These are phyloP conservation scores for Pyrenophora seminiperda DNA, from an alignment of 2,329 filamentous ascomycete species.

Conservation along the genomic window DNA sequence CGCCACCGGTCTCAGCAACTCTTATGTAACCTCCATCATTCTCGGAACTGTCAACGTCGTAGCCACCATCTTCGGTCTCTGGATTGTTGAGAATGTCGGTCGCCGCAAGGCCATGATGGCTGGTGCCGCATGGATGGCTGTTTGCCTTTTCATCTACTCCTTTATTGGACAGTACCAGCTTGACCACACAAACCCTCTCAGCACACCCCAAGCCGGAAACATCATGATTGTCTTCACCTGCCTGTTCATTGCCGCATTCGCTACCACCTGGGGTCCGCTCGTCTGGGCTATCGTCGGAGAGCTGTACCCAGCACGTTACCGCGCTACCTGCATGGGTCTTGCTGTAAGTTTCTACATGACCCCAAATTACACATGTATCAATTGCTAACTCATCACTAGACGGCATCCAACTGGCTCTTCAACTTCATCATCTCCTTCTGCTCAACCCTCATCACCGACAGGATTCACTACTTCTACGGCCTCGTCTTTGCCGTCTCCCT, in stretches of 20 bases:
- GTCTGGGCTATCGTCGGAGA: constrained; percentile 73
- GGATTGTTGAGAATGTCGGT: constrained; percentile 55
- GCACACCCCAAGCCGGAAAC: constrained; percentile 56
- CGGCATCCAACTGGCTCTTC: constrained; percentile 53
- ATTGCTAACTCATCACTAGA: not conserved
- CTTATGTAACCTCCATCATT: constrained; percentile 56
- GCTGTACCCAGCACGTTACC: constrained; percentile 66
- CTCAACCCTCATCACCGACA: constrained; percentile 74
- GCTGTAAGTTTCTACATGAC: constrained; percentile 24
- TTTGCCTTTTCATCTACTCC: constrained; percentile 63
- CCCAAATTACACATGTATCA: too few relatives aligned
- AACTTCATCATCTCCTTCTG: constrained; percentile 66
- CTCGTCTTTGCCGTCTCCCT: constrained; percentile 76
- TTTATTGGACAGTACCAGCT: constrained; percentile 54
- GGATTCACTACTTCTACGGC: constrained; percentile 74
- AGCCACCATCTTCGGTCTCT: constrained; percentile 53
- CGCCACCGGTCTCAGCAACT: constrained; percentile 50
- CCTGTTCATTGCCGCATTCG: constrained; percentile 69
- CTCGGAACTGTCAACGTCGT: constrained; percentile 57
- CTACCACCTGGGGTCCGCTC: constrained; percentile 71
- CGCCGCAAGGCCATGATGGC: constrained; percentile 54
- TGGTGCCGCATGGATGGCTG: constrained; percentile 56
- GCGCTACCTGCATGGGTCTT: constrained; percentile 53
- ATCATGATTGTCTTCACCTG: constrained; percentile 72
- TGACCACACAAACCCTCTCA: constrained; percentile 37